Evolutionary conservation across 805 yeast species (phyloP), one percentile per base, ranked within the genome.

Genomic region (Cyberlindnera meyerae): DNA sequence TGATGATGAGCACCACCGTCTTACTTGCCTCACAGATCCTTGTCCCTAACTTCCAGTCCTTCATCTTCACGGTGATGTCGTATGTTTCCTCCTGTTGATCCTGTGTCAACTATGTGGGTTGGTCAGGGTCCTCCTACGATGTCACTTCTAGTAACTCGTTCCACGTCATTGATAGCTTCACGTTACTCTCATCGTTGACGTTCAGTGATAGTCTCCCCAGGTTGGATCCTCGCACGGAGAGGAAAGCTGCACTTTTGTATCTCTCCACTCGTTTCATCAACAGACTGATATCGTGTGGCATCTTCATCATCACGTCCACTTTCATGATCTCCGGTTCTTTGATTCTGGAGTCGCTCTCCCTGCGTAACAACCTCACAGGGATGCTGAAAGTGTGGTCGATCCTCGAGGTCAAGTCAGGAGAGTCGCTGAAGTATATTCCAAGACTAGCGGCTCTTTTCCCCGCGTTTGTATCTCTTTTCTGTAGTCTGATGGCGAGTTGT

Each of bases 1-100:
- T 66, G 18, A 84, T 62, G 24, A 79, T 70, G 28, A 84, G 54
- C 8, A 80, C 70, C 33, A 79, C 73, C 6, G 76, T 75, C 39
- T 75, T 74, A 52, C 86, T 78, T 3, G 72, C 63, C 20, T 76
- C 77, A 33, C 80, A 75, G 25, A 83, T 65, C 50, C 65, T 72
- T 5, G 78, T 65, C 1, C 85, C 83, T 42, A 76, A 60, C 48
- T 68, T 77, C 90, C 90, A 83, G 54, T 82, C 86, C 48, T 65
- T 73, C 17, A 76, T 60, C 47, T 68, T 68, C 20, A 83, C 73
- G 18, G 67, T 60, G 2, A 82, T 69, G 27, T 67, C 75, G 38
- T 60, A 58, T 13, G 65, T 71, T 18, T 61, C 61, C n/a, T 42
- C 46, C 17, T 36, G 34, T 11, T 13, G 8, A 18, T 24, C 16